Conservation (phyloP, 1,284 basidiomycete species). For the Cystobasidium slooffiae region DNA sequence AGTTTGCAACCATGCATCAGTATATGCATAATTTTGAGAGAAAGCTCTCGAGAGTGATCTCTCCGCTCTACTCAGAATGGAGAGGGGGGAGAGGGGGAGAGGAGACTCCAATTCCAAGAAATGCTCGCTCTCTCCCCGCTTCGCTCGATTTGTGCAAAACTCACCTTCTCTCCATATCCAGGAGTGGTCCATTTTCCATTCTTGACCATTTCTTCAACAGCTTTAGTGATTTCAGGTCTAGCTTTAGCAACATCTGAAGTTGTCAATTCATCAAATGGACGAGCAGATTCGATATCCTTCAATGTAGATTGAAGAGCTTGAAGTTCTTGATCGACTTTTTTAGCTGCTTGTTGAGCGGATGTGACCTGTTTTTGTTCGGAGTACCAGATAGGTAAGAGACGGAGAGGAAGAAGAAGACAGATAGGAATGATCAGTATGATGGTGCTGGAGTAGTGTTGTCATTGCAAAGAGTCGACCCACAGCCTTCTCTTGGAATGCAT, state of each 20-base stretch:
- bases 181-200: slow-evolving; percentile 99
- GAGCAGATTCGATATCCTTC: slow-evolving; percentile 95
- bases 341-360: slow-evolving; percentile 86
- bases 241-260: slow-evolving; percentile 82
- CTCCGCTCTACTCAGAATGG: too few species aligned
- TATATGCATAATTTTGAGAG: too few species aligned
- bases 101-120: neutral
- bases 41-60: too few species aligned
- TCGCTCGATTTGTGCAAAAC: neutral
- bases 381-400: neutral
- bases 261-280: slow-evolving; percentile 96
- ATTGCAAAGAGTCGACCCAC: slow-evolving; percentile 63
- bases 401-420: neutral
- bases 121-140: too few species aligned
- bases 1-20: neutral
- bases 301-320: slow-evolving; percentile 91
- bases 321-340: slow-evolving; percentile 91
- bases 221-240: slow-evolving; percentile 87
- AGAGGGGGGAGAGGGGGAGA: neutral
- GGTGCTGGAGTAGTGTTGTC: neutral
- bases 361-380: slow-evolving; percentile 66
- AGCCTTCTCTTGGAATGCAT: slow-evolving; percentile 95
- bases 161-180: slow-evolving; percentile 63
- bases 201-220: slow-evolving; percentile 95
- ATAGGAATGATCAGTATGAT: neutral